A percentile compares a stretch with the other conserved stretches of the same genome.
Evolutionary conservation across 2,329 filamentous ascomycete genomes (phyloP).

Genomic region (Hypoxylon sp.): DNA sequence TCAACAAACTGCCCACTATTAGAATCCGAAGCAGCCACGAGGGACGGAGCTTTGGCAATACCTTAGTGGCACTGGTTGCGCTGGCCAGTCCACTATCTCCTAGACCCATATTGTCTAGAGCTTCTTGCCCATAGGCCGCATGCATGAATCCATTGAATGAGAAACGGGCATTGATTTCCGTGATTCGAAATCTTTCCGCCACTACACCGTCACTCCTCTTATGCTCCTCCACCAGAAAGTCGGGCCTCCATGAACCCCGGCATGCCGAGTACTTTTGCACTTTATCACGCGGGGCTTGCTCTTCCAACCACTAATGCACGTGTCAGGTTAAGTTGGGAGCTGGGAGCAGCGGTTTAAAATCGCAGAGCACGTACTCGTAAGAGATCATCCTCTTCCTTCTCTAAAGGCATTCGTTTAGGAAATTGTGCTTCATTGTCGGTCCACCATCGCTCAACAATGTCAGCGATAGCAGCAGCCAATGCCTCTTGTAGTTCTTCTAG

Average conservation of each 20-base stretch:
- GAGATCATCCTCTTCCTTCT: slow-evolving; percentile 11
- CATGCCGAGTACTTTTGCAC: not conserved
- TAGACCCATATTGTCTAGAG: not conserved
- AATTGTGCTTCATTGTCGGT: slow-evolving; percentile 3
- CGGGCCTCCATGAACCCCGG: slow-evolving; percentile 19
- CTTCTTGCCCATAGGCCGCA: slow-evolving; percentile 7
- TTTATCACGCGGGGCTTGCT: not conserved
- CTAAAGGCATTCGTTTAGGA: slow-evolving; percentile 19
- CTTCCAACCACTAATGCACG: slow-evolving; percentile 9
- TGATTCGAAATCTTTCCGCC: slow-evolving; percentile 8
- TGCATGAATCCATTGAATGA: slow-evolving; percentile 11
- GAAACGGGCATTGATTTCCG: slow-evolving; percentile 20
- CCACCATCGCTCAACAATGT: slow-evolving; percentile 19
- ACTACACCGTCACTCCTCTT: not conserved
- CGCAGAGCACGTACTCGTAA: not conserved
- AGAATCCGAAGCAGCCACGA: not conserved
- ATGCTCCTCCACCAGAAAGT: slow-evolving; percentile 8
- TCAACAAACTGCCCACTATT: slow-evolving; percentile 5
- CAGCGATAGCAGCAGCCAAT: not conserved
- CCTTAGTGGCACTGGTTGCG: not conserved
- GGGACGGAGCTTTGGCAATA: not conserved
- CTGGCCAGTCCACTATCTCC: not conserved
- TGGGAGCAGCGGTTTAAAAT: not conserved
- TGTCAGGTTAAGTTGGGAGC: not conserved
- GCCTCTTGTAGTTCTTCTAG: not conserved